Percentiles rank a stretch among this genome's conserved stretches.
Evolutionary conservation across 495 filamentous ascomycete genomes (phyloP).

Genomic region (Clavariopsis aquatica): DNA sequence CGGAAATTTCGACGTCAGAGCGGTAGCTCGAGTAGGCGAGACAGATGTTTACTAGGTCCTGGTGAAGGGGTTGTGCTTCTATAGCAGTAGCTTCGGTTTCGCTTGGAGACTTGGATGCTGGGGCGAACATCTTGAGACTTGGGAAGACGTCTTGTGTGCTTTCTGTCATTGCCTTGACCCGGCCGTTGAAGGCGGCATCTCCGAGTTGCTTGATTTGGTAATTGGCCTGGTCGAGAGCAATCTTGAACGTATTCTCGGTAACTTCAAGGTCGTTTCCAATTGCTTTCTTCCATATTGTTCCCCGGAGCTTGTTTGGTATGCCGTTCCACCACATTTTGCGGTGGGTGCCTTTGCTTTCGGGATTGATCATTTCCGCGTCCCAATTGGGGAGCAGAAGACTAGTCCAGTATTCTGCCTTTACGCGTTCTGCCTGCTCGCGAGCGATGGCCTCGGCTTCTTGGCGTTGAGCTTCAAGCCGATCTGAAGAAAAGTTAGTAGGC

Average conservation of each 20-base stretch:
- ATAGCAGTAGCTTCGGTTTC: slow-evolving; percentile 44
- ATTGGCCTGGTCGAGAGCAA: slow-evolving; percentile 73
- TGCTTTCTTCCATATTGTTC: slow-evolving; percentile 80
- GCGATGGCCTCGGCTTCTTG: slow-evolving; percentile 55
- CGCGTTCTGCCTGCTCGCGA: slow-evolving; percentile 66
- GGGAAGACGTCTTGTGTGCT: slow-evolving; percentile 70
- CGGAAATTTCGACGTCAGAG: slow-evolving; percentile 86
- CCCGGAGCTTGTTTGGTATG: slow-evolving; percentile 74
- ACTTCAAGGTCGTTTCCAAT: slow-evolving; percentile 88
- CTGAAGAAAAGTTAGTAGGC: slow-evolving; percentile 27
- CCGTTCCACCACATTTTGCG: slow-evolving; percentile 95
- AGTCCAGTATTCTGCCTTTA: slow-evolving; percentile 78
- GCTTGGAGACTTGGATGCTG: not conserved
- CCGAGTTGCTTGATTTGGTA: slow-evolving; percentile 55
- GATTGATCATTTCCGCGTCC: slow-evolving; percentile 71
- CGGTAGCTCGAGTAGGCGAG: slow-evolving; percentile 92
- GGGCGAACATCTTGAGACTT: slow-evolving; percentile 74
- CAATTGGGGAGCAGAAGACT: slow-evolving; percentile 84
- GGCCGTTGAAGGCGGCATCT: slow-evolving; percentile 51
- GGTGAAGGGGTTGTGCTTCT: slow-evolving; percentile 66
- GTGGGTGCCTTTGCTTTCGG: slow-evolving; percentile 51
- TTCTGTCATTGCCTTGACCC: slow-evolving; percentile 70
- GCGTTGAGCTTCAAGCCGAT: slow-evolving; percentile 50
- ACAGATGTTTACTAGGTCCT: slow-evolving; percentile 75
- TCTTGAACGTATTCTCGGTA: slow-evolving; percentile 71